These are phyloP conservation scores for Starmerella bombicola DNA, from an alignment of 805 yeast genomes.

Conservation along the genomic window DNA sequence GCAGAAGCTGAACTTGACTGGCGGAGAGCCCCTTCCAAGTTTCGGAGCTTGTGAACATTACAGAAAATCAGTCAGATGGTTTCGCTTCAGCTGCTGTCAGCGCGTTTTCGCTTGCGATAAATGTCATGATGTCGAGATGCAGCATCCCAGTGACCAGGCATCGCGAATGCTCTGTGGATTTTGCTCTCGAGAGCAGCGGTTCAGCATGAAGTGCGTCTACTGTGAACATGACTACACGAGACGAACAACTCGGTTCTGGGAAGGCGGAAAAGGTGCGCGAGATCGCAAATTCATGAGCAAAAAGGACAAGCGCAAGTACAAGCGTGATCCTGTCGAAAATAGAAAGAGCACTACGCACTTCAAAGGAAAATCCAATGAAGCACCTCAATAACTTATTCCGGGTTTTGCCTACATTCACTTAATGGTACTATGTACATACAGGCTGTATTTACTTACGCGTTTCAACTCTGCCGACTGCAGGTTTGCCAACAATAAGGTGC, in stretches of 20 bases:
- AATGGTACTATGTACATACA: too few relatives aligned
- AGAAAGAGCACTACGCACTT: conserved; percentile 15
- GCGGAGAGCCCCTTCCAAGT: conserved; percentile 32
- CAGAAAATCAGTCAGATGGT: conserved; percentile 33
- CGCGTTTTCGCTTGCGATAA: conserved; percentile 34
- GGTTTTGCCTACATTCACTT: too few relatives aligned
- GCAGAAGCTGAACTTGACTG: conserved; percentile 27
- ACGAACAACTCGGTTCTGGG: conserved; percentile 33
- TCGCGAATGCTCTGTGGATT: conserved; percentile 34
- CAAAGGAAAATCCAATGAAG: conserved; percentile 18
- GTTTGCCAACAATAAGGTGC: too few relatives aligned
- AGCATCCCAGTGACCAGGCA: conserved; percentile 31
- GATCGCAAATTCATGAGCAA: conserved; percentile 31
- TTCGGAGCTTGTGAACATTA: conserved; percentile 33
- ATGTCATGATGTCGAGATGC: conserved; percentile 32
- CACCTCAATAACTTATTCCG: too few relatives aligned
- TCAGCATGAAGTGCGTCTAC: conserved; percentile 27
- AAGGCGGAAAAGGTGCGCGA: conserved; percentile 36
- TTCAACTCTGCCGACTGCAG: too few relatives aligned
- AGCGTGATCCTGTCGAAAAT: conserved; percentile 18
- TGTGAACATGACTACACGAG: conserved; percentile 31
- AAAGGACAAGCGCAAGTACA: conserved; percentile 34
- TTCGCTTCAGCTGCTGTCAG: conserved; percentile 34
- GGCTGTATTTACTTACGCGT: too few relatives aligned
- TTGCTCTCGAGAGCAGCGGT: conserved; percentile 34